Evolutionary conservation across 2,329 filamentous ascomycete genomes (phyloP).

Genomic region (Cladosporium sp.): DNA sequence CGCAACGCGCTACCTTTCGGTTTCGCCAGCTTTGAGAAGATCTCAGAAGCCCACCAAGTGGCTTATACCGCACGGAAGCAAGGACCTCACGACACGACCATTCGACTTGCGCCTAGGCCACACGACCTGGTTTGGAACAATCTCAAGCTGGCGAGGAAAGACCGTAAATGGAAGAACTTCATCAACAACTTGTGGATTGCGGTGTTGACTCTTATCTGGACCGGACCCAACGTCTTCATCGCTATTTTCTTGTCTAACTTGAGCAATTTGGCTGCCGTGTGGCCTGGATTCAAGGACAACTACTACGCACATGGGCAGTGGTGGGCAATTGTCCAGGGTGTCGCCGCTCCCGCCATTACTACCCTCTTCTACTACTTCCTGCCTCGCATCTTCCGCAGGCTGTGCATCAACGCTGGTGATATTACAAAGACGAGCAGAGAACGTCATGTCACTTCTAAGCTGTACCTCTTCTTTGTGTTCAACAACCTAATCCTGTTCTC

Average conservation of each 20-base stretch:
- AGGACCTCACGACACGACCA: slow-evolving; percentile 70
- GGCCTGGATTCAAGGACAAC: slow-evolving; percentile 66
- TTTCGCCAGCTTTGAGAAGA: slow-evolving; percentile 88
- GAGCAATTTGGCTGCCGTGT: slow-evolving; percentile 72
- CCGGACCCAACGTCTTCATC: slow-evolving; percentile 89
- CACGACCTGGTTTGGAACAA: slow-evolving; percentile 97
- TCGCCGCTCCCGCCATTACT: slow-evolving; percentile 79
- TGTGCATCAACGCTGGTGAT: slow-evolving; percentile 80
- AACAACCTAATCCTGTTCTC: slow-evolving; percentile 96
- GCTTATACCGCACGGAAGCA: slow-evolving; percentile 78
- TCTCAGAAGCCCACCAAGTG: slow-evolving; percentile 81
- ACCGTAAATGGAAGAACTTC: slow-evolving; percentile 67
- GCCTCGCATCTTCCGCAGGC: slow-evolving; percentile 83
- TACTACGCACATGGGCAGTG: slow-evolving; percentile 59
- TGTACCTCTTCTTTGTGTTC: slow-evolving; percentile 95
- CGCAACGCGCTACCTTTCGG: slow-evolving; percentile 86
- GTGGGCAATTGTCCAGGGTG: slow-evolving; percentile 90
- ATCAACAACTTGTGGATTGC: slow-evolving; percentile 82
- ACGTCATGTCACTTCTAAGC: slow-evolving; percentile 80
- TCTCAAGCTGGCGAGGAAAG: slow-evolving; percentile 65
- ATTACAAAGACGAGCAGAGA: slow-evolving; percentile 89
- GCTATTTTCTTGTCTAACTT: slow-evolving; percentile 90
- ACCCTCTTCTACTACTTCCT: slow-evolving; percentile 83
- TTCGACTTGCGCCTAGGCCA: slow-evolving; percentile 76
- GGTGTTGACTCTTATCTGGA: slow-evolving; percentile 77